Evolutionary conservation across 2,329 filamentous ascomycete species (phyloP), one percentile per base, ranked within the genome.

Genomic region (Ascochyta fabae): DNA sequence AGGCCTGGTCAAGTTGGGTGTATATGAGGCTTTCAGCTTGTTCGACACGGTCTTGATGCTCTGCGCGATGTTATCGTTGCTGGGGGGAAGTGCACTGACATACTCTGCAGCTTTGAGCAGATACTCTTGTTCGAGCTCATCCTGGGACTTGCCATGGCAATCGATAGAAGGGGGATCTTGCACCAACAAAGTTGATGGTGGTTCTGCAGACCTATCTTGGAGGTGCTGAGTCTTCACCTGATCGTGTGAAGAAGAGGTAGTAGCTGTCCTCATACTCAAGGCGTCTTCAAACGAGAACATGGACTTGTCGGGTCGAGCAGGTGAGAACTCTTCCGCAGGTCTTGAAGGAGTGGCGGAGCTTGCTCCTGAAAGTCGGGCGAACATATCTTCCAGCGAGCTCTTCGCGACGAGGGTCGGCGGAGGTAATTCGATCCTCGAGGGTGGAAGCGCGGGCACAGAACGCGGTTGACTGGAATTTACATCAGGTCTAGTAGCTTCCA

Each of bases 101-200:
- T 64, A 69, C 10, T 50, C 54, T 7, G 44, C 42, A n/a, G 65
- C 65, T 39, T 61, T 67, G 8, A 38, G 34, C 15, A 67, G 46
- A 35, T 66, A 70, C 26, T 56, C 33, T 7, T 41, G 39, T 34
- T 67, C 66, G 1, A 60, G 23, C 2, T 64, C 57, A 1, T 56
- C 36, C 8, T 33, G 39, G n/a, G 24, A 34, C 26, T 12, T 19
- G 2, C 24, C 38, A 12, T 48, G 33, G 34, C 19, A 27, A 3
- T n/a, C 29, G 9, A 12, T 6, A 9, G 16, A 16, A n/a, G 16
- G 22, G 10, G 13, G 6, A 22, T 12, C 9, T n/a, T 19, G n/a
- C 8, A 6, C 7, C 24, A n/a, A n/a, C 6, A 23, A 4, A 13
- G 12, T n/a, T 8, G 39, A n/a, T n/a, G n/a, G 40, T 23, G 16